These are phyloP conservation scores for Tephrocybe rancida DNA, from an alignment of 768 basidiomycete genomes.

Conservation along the genomic window DNA sequence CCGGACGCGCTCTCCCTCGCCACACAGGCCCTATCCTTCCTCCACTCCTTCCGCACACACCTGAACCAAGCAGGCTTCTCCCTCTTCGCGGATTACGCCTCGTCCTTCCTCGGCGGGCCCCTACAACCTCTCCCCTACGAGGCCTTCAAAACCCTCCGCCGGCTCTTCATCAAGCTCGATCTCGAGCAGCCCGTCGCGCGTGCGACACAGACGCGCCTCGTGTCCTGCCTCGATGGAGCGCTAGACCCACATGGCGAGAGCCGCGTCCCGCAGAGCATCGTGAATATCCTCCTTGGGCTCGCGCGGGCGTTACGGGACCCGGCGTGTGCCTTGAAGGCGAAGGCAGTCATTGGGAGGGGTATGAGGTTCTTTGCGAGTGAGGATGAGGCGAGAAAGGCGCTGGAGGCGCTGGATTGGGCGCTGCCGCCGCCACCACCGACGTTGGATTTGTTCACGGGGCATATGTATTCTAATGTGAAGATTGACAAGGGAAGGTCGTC, in stretches of 20 bases:
- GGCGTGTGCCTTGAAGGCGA: not conserved
- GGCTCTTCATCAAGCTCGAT: slow-evolving; percentile 34
- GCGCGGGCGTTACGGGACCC: not conserved
- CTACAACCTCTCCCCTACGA: slow-evolving; percentile 34
- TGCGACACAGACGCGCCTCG: slow-evolving; percentile 28
- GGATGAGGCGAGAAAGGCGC: slow-evolving; percentile 25
- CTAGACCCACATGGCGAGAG: slow-evolving; percentile 21
- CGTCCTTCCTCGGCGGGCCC: slow-evolving; percentile 21
- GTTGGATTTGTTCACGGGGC: slow-evolving; percentile 32
- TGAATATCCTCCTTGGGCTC: not conserved
- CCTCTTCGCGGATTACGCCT: slow-evolving; percentile 31
- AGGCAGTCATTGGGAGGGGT: not conserved
- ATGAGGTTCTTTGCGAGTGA: slow-evolving; percentile 21
- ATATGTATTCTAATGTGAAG: slow-evolving; percentile 35
- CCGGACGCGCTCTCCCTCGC: slow-evolving; percentile 16
- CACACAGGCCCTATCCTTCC: slow-evolving; percentile 20
- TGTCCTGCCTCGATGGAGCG: slow-evolving; percentile 30
- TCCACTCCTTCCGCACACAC: slow-evolving; percentile 25
- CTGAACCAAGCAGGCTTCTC: slow-evolving; percentile 34
- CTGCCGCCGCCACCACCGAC: slow-evolving; percentile 21
- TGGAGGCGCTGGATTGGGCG: slow-evolving; percentile 20
- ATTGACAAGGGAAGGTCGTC: slow-evolving; percentile 14
- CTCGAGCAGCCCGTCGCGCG: slow-evolving; percentile 20
- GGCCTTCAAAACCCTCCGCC: slow-evolving; percentile 38
- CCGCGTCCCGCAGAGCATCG: slow-evolving; percentile 9